phyloP scores from a whole-genome alignment of 371 early-diverging fungal genomes.

The Batrachochytrium dendrobatidis region DNA sequence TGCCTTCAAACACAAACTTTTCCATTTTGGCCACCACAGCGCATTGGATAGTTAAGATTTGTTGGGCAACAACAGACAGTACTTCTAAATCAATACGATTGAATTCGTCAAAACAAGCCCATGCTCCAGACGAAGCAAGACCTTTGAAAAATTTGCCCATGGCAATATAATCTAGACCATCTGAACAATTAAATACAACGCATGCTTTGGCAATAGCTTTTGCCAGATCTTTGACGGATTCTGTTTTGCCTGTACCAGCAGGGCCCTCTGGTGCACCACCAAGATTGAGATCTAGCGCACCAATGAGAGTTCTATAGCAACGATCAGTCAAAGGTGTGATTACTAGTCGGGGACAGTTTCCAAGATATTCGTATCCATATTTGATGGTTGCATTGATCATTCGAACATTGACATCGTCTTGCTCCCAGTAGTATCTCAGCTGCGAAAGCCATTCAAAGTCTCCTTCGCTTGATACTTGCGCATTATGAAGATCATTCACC shows the following conservation, averaged over 20 bases:
- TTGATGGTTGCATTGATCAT: slow-evolving; percentile 50
- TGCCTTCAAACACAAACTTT: slow-evolving; percentile 50
- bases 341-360: slow-evolving; percentile 43
- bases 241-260: slow-evolving; percentile 51
- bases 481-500: slow-evolving; percentile 37
- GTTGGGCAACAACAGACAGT: slow-evolving; percentile 49
- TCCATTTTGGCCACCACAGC: slow-evolving; percentile 44
- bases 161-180: slow-evolving; percentile 48
- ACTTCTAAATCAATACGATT: slow-evolving; percentile 54
- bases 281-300: slow-evolving; percentile 47
- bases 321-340: slow-evolving; percentile 51
- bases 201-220: slow-evolving; percentile 52
- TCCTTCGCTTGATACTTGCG: slow-evolving; percentile 31
- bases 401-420: slow-evolving; percentile 43
- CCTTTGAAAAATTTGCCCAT: slow-evolving; percentile 58
- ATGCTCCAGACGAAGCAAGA: slow-evolving; percentile 42
- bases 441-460: slow-evolving; percentile 53
- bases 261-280: slow-evolving; percentile 53
- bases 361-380: slow-evolving; percentile 51
- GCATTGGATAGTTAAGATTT: slow-evolving; percentile 48
- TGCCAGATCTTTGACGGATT: slow-evolving; percentile 54
- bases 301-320: slow-evolving; percentile 51
- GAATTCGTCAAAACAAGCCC: slow-evolving; percentile 61
- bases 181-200: slow-evolving; percentile 57
- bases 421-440: slow-evolving; percentile 52